These are phyloP conservation scores for Abortiporus biennis DNA, from an alignment of 1,284 basidiomycete genomes.

Conservation along the genomic window DNA sequence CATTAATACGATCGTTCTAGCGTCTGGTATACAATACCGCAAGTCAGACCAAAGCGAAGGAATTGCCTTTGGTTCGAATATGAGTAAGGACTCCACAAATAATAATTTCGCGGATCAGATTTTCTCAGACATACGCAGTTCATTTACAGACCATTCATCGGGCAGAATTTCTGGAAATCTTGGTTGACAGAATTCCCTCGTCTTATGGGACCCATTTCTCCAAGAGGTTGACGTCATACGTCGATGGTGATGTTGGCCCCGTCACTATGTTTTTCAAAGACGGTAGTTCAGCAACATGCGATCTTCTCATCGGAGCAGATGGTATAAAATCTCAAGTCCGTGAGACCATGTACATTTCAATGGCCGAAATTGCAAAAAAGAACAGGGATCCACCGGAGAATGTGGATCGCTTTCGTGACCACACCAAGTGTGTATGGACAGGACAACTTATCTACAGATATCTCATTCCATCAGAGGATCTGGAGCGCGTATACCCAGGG, in stretches of 20 bases:
- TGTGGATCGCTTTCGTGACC: neutral
- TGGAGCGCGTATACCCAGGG: constrained; percentile 25
- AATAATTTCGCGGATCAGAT: neutral
- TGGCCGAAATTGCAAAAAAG: constrained; percentile 8
- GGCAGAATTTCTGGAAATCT: constrained; percentile 42
- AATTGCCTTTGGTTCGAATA: constrained; percentile 37
- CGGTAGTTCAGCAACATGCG: constrained; percentile 30
- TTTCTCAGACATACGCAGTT: constrained; percentile 25
- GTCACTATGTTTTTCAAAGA: constrained; percentile 28
- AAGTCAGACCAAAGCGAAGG: constrained; percentile 26
- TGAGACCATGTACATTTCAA: constrained; percentile 19
- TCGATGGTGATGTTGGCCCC: constrained; percentile 20
- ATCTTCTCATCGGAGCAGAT: constrained; percentile 41
- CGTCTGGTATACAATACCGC: constrained; percentile 6
- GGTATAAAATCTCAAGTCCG: constrained; percentile 44
- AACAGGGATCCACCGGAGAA: neutral
- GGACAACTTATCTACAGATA: constrained; percentile 32
- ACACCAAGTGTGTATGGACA: neutral
- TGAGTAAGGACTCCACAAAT: constrained; percentile 41
- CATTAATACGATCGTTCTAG: too few relatives aligned
- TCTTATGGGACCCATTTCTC: constrained; percentile 34
- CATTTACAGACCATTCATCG: constrained; percentile 40
- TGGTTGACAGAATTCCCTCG: constrained; percentile 35
- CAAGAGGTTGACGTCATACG: constrained; percentile 43
- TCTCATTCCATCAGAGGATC: constrained; percentile 28